phyloP scores from a whole-genome alignment of 805 yeast genomes.

The Lachancea mirantina region DNA sequence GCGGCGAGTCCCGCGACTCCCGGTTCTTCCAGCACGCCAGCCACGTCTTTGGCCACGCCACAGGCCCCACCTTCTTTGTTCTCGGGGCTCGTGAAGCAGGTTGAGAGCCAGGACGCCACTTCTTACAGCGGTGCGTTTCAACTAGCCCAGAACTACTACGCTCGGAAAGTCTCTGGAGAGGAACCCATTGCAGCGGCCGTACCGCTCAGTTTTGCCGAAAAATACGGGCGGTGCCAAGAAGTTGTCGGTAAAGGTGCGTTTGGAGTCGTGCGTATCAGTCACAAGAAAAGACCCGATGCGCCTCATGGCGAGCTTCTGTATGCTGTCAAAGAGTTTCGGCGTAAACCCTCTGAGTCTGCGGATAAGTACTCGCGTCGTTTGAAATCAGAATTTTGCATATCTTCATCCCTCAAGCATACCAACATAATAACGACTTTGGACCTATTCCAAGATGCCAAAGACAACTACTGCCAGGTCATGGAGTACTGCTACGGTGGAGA shows the following conservation, averaged over 20 bases:
- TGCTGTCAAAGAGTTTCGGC: constrained; percentile 84
- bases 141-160: constrained; percentile 5
- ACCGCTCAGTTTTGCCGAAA: constrained; percentile 62
- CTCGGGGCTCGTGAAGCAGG: constrained; percentile 58
- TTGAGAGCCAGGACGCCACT: constrained; percentile 39
- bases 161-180: background rate
- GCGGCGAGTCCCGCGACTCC: too few relatives aligned
- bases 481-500: constrained; percentile 82
- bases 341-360: constrained; percentile 52
- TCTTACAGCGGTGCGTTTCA: constrained; percentile 32
- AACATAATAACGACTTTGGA: constrained; percentile 75
- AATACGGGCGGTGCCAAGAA: constrained; percentile 93
- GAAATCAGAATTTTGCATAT: constrained; percentile 77
- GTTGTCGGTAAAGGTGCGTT: constrained; percentile 90
- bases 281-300: constrained; percentile 43
- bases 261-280: constrained; percentile 88
- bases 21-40: constrained; percentile 9
- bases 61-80: constrained; percentile 69
- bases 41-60: too few relatives aligned
- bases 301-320: constrained; percentile 44
- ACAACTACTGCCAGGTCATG: constrained; percentile 80
- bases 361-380: constrained; percentile 64
- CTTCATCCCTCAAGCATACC: constrained; percentile 67
- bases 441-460: constrained; percentile 70
- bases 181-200: constrained; percentile 11